Evolutionary conservation across 345 rosid species (phyloP).

Genomic region (Brassica napus): Da-Ae NC_063438.1:19283001-19283500

Average conservation of each 20-base stretch:
- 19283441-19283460: slow-evolving; percentile 46
- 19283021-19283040: slow-evolving; percentile 44
- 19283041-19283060: slow-evolving; percentile 62
- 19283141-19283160: slow-evolving; percentile 52
- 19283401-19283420: slow-evolving; percentile 54
- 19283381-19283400: slow-evolving; percentile 54
- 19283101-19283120: slow-evolving; percentile 60
- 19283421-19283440: slow-evolving; percentile 55
- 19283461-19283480: slow-evolving; percentile 56
- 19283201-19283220: slow-evolving; percentile 57
- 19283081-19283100: slow-evolving; percentile 53
- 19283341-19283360: slow-evolving; percentile 50
- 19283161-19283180: slow-evolving; percentile 47
- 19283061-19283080: slow-evolving; percentile 46
- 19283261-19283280: slow-evolving; percentile 52
- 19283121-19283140: slow-evolving; percentile 65
- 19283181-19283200: slow-evolving; percentile 45
- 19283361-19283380: slow-evolving; percentile 51
- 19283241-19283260: slow-evolving; percentile 51
- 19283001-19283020: slow-evolving; percentile 69
- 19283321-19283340: slow-evolving; percentile 56
- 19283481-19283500: slow-evolving; percentile 56
- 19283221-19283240: slow-evolving; percentile 77
- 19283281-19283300: slow-evolving; percentile 48
- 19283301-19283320: slow-evolving; percentile 57